These are phyloP conservation scores for Aspergillus fumigatus DNA, from an alignment of 2,329 filamentous ascomycete species.

Conservation along the genomic window DNA sequence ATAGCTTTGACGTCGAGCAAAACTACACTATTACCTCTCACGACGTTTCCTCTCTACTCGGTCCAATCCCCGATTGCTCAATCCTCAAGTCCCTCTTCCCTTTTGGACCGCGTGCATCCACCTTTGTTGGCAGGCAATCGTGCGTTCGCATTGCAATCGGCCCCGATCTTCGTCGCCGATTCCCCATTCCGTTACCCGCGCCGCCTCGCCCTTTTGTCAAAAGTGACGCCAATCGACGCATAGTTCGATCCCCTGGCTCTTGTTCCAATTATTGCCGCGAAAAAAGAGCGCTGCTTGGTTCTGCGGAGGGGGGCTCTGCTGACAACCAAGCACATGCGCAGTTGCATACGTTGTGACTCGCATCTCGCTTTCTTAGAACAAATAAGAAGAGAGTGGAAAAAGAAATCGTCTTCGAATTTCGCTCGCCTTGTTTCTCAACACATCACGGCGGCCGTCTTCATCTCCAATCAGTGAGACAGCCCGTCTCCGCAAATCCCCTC, in stretches of 20 bases:
- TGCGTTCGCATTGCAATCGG: slow-evolving; percentile 22
- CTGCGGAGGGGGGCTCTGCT: slow-evolving; percentile 20
- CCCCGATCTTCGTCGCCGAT: slow-evolving; percentile 25
- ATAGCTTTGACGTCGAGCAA: slow-evolving; percentile 24
- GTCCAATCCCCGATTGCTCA: slow-evolving; percentile 28
- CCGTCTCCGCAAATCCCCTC: slow-evolving; percentile 23
- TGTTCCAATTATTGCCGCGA: background rate
- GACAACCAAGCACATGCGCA: slow-evolving; percentile 25
- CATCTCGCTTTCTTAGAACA: slow-evolving; percentile 10
- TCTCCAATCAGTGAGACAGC: slow-evolving; percentile 25
- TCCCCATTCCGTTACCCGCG: slow-evolving; percentile 10
- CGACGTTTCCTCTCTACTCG: slow-evolving; percentile 17
- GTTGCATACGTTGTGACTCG: slow-evolving; percentile 21
- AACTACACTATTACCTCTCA: slow-evolving; percentile 24
- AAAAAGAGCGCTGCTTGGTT: slow-evolving; percentile 3
- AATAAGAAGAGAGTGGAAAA: background rate
- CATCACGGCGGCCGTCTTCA: slow-evolving; percentile 12
- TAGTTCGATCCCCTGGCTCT: slow-evolving; percentile 1
- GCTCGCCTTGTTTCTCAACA: slow-evolving; percentile 1
- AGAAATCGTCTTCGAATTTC: slow-evolving; percentile 2
- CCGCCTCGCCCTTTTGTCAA: slow-evolving; percentile 13
- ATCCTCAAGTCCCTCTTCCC: slow-evolving; percentile 20
- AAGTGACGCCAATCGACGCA: slow-evolving; percentile 11
- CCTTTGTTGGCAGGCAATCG: slow-evolving; percentile 31
- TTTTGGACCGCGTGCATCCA: slow-evolving; percentile 33